Percentiles rank a stretch among this genome's conserved stretches.
Evolutionary conservation across 1,284 basidiomycete genomes (phyloP).

Genomic region (Phellopilus nigrolimitatus): DNA sequence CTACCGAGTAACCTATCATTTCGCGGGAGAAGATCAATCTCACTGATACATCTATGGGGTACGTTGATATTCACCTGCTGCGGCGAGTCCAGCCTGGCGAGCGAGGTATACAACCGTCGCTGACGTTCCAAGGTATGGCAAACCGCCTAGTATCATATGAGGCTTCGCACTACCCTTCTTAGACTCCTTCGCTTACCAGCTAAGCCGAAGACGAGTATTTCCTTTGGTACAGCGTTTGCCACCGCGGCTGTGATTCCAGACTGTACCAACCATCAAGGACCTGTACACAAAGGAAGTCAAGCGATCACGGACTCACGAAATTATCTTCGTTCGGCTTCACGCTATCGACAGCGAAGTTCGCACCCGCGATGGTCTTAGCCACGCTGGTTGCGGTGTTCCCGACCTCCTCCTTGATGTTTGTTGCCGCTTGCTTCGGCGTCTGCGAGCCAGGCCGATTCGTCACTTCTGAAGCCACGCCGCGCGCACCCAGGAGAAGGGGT

Average conservation of each 20-base stretch:
- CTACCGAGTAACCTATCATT: conserved; percentile 43
- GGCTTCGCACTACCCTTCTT: neutral
- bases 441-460: conserved; percentile 67
- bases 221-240: conserved; percentile 62
- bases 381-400: conserved; percentile 68
- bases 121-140: conserved; percentile 83
- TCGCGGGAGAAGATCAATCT: neutral
- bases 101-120: conserved; percentile 79
- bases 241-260: conserved; percentile 65
- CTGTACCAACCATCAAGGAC: conserved; percentile 32
- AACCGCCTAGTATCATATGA: conserved; percentile 41
- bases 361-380: conserved; percentile 68
- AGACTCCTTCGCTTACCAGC: conserved; percentile 33
- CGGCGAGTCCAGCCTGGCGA: conserved; percentile 68
- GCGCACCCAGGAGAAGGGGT: conserved; percentile 15
- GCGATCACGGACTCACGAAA: conserved; percentile 47
- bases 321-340: conserved; percentile 42
- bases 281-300: neutral
- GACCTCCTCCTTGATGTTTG: conserved; percentile 72
- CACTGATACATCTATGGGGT: neutral
- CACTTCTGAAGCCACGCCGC: conserved; percentile 55
- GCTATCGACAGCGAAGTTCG: conserved; percentile 48
- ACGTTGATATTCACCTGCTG: conserved; percentile 35
- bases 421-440: conserved; percentile 60
- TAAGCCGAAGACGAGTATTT: conserved; percentile 65